Evolutionary conservation across 129 eudicot species (phyloP).

Genomic region (Flaveria sonorensis): DNA sequence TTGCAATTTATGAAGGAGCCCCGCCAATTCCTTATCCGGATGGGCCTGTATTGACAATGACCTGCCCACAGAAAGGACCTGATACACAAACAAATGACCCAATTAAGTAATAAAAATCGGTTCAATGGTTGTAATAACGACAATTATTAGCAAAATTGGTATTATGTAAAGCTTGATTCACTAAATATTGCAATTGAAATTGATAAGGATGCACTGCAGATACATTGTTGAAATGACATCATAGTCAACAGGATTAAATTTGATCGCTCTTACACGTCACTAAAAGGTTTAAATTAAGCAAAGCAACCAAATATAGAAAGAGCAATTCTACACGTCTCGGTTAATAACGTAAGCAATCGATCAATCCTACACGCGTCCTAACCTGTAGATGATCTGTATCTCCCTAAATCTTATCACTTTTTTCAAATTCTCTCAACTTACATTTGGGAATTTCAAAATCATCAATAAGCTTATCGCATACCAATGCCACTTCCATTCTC

Average conservation of each 20-base stretch:
- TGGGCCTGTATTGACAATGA: conserved; percentile 94
- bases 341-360: background rate
- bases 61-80: conserved; percentile 92
- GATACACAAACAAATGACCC: conserved; percentile 15
- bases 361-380: background rate
- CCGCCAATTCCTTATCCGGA: conserved; percentile 80
- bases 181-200: background rate
- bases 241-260: background rate
- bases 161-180: background rate
- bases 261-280: conserved; percentile 1
- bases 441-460: background rate
- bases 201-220: background rate
- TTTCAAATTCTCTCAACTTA: background rate
- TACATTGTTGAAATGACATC: background rate
- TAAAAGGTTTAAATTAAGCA: background rate
- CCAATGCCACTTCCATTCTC: background rate
- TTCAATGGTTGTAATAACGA: background rate
- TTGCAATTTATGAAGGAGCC: conserved; percentile 52
- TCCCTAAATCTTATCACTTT: conserved; percentile 4
- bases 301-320: conserved; percentile 20
- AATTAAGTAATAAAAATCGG: background rate
- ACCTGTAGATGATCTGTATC: conserved; percentile 11
- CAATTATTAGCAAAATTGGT: background rate
- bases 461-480: conserved; percentile 7
- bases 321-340: conserved; percentile 2